Evolutionary conservation across 257 asterid genomes (phyloP).

Genomic region (Knoxia roxburghii): DNA sequence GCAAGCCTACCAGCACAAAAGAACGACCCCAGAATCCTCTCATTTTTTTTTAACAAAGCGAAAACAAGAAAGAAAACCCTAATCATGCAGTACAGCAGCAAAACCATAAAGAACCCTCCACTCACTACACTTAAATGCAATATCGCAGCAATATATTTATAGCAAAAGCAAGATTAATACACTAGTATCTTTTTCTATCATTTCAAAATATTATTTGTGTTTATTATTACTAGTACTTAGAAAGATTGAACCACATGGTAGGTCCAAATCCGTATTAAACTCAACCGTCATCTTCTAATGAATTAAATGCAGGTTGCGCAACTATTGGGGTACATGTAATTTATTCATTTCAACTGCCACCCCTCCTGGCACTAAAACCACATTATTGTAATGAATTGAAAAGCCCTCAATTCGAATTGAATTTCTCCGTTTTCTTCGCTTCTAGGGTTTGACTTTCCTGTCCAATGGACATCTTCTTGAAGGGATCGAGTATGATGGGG

Average conservation of each 20-base stretch:
- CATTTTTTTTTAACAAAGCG: neutral
- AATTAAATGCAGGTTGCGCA: slow-evolving; percentile 8
- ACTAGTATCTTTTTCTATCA: neutral
- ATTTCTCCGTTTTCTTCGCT: neutral
- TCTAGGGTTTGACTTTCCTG: neutral
- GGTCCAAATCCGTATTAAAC: slow-evolving; percentile 1
- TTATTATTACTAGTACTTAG: neutral
- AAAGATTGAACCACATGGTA: slow-evolving; percentile 10
- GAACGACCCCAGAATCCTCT: slow-evolving; percentile 21
- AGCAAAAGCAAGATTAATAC: slow-evolving; percentile 1
- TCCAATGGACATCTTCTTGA: neutral
- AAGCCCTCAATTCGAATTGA: neutral
- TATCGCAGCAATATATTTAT: slow-evolving; percentile 19
- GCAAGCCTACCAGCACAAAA: slow-evolving; percentile 13
- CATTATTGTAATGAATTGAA: neutral
- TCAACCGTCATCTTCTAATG: slow-evolving; percentile 13
- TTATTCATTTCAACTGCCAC: slow-evolving; percentile 17
- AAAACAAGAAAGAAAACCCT: slow-evolving; percentile 8
- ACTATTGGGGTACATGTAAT: slow-evolving; percentile 12
- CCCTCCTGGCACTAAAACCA: neutral
- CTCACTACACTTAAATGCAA: neutral
- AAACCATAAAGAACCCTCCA: neutral
- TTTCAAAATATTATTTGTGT: neutral
- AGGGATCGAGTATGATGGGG: neutral
- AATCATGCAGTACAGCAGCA: slow-evolving; percentile 22